phyloP scores from a whole-genome alignment of 2,329 filamentous ascomycete genomes.

The Ploettnerulaceae sp. region DNA sequence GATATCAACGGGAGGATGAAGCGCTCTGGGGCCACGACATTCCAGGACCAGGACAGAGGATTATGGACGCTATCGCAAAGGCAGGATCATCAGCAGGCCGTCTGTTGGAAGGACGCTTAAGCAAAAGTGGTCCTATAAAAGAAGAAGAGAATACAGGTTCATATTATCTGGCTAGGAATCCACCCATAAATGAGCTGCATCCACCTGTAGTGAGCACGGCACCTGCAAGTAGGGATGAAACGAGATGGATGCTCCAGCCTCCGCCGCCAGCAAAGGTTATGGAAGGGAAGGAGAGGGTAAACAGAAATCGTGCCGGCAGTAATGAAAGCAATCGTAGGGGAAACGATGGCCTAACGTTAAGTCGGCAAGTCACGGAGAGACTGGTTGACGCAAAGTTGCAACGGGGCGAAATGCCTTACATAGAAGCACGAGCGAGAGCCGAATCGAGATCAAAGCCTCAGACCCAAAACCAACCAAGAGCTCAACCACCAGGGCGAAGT shows the following conservation, averaged over 20 bases:
- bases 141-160: conserved; percentile 36
- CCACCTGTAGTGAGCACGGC: conserved; percentile 78
- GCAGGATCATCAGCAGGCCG: conserved; percentile 50
- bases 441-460: conserved; percentile 14
- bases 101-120: conserved; percentile 46
- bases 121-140: conserved; percentile 30
- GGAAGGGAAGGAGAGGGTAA: conserved; percentile 75
- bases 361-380: conserved; percentile 30
- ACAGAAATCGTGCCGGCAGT: conserved; percentile 46
- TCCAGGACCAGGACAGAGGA: conserved; percentile 45
- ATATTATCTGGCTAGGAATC: conserved; percentile 43
- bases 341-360: conserved; percentile 21
- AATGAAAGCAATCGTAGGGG: conserved; percentile 41
- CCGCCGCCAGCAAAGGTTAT: conserved; percentile 87
- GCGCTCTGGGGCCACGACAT: conserved; percentile 71
- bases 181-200: conserved; percentile 80
- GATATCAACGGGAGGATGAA: conserved; percentile 85
- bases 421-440: conserved; percentile 19
- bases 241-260: conserved; percentile 88
- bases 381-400: conserved; percentile 31
- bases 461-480: conserved; percentile 14
- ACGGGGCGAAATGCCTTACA: conserved; percentile 27
- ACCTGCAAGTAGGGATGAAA: conserved; percentile 63
- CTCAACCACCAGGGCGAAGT: conserved; percentile 20
- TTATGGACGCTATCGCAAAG: conserved; percentile 42